phyloP scores from a whole-genome alignment of 163 green algal species.

The Chlamydomonas reinhardtii region DNA sequence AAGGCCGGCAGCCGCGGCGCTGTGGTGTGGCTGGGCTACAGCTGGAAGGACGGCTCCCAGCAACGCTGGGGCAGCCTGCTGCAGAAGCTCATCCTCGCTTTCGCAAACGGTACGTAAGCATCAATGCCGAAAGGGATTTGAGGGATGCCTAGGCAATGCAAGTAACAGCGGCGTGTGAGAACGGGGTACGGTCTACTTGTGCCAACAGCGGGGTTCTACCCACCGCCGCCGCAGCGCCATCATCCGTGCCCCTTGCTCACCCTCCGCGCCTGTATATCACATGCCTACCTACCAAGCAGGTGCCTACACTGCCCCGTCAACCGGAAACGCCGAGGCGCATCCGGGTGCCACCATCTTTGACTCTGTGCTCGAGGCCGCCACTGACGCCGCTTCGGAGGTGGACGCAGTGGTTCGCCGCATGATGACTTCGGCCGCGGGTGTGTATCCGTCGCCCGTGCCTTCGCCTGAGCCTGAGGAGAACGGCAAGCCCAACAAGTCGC shows the following conservation, averaged over 20 bases:
- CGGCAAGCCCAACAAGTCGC: not conserved
- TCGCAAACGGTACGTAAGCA: slow-evolving; percentile 2
- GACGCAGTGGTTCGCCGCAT: not conserved
- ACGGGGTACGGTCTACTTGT: no score
- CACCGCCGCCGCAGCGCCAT: no score
- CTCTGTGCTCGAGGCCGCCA: not conserved
- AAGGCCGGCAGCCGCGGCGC: slow-evolving; percentile 6
- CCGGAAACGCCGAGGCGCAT: not conserved
- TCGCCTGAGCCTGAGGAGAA: not conserved
- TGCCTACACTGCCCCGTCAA: not conserved
- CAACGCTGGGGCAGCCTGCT: slow-evolving; percentile 14
- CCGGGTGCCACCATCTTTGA: not conserved
- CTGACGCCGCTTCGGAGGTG: not conserved
- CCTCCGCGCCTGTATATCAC: not conserved
- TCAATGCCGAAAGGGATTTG: not conserved
- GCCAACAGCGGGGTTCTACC: no score
- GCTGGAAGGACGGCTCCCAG: slow-evolving; percentile 19
- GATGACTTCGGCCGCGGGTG: not conserved
- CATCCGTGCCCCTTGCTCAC: no score
- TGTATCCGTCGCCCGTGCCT: not conserved
- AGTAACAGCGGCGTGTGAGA: no score
- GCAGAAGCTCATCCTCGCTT: slow-evolving; percentile 30
- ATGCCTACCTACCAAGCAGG: not conserved
- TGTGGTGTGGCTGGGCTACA: slow-evolving; percentile 40
- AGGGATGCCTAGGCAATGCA: not conserved